These are phyloP conservation scores for Chrysanthemum lavandulifolium DNA, from an alignment of 129 eudicot species.

Conservation along the genomic window DNA sequence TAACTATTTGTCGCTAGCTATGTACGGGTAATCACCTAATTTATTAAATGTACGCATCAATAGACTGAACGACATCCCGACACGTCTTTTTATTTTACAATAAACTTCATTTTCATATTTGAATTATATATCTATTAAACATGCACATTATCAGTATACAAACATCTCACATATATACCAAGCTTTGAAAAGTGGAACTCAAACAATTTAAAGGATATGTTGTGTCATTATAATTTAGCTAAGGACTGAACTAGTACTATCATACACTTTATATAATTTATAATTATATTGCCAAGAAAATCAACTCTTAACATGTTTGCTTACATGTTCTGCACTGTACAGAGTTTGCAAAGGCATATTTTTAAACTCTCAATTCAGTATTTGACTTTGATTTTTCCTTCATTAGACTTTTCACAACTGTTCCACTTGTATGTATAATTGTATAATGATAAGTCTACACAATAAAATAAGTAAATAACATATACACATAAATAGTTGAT, in stretches of 20 bases:
- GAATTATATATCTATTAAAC: too few relatives aligned
- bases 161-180: too few relatives aligned
- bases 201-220: slow-evolving; percentile 16
- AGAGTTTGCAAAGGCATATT: slow-evolving; percentile 31
- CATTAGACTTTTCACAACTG: slow-evolving; percentile 25
- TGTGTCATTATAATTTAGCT: not conserved
- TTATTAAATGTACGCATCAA: too few relatives aligned
- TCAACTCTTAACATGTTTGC: slow-evolving; percentile 41
- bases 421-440: slow-evolving; percentile 14
- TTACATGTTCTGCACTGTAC: slow-evolving; percentile 36
- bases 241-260: slow-evolving; percentile 3
- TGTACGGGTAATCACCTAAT: too few relatives aligned
- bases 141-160: too few relatives aligned
- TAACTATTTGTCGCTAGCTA: too few relatives aligned
- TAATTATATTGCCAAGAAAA: slow-evolving; percentile 2
- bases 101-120: too few relatives aligned
- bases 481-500: not conserved
- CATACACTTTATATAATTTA: not conserved
- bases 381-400: slow-evolving; percentile 52
- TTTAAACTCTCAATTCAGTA: slow-evolving; percentile 26
- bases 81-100: too few relatives aligned
- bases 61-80: too few relatives aligned
- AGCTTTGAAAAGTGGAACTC: not conserved
- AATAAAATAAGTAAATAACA: too few relatives aligned
- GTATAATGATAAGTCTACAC: not conserved